phyloP scores from a whole-genome alignment of 164 flowering plant species.

The Aristolochia fimbriata region DNA sequence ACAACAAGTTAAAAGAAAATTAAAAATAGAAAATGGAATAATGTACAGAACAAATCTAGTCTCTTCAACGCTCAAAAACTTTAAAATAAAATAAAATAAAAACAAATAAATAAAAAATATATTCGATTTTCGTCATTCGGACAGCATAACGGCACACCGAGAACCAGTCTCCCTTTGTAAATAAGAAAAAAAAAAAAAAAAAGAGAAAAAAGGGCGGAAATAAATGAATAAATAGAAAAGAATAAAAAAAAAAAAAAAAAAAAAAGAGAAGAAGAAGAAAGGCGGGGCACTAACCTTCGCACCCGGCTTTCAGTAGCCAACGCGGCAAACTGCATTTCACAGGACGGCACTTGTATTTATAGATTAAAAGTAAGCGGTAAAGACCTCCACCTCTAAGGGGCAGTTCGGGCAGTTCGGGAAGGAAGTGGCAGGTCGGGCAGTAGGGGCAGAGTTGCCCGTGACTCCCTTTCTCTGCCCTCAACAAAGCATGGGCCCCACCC shows the following conservation, averaged over 20 bases:
- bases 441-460: neutral
- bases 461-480: neutral
- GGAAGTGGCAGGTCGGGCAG: conserved; percentile 1
- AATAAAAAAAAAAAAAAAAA: neutral
- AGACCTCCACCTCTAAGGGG: neutral
- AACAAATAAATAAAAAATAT: too few relatives aligned
- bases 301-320: conserved; percentile 7
- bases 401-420: conserved; percentile 8
- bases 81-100: too few relatives aligned
- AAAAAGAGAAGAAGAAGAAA: conserved; percentile 1
- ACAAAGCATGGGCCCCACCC: neutral
- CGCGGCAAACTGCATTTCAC: conserved; percentile 20
- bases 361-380: neutral
- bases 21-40: too few relatives aligned
- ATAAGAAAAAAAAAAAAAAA: neutral
- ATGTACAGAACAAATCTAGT: too few relatives aligned
- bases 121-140: too few relatives aligned
- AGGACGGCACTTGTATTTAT: conserved; percentile 11
- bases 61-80: too few relatives aligned
- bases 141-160: too few relatives aligned
- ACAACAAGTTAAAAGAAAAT: too few relatives aligned
- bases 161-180: too few relatives aligned
- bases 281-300: conserved; percentile 4
- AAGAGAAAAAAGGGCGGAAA: neutral
- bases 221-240: neutral